Evolutionary conservation across 1,284 basidiomycete species (phyloP), one percentile per base, ranked within the genome.

Genomic region (Moniliella sp.): DNA sequence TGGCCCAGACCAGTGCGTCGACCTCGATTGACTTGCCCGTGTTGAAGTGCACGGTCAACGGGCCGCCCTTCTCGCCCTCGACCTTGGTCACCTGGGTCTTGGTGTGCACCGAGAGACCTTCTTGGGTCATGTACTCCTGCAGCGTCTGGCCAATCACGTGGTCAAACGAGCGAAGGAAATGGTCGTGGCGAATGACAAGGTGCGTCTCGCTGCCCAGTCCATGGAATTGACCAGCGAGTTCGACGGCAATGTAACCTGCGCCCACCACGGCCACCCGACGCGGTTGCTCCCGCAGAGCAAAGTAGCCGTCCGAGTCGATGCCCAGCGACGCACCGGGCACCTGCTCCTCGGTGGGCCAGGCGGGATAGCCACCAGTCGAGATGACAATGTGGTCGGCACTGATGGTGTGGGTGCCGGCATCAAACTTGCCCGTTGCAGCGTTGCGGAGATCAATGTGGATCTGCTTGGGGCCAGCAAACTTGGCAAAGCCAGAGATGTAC

Each of bases 171-270:
- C 91, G 73, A 40, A 99, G 68, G 28, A 94, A 80, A 34, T 72
- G 76, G 34, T 94, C 80, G 39, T 76, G 69, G 36, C 88, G 76
- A 50, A 93, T 91, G 55, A 93, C 61, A 42, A 94, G 64, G 58
- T 93, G 83, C 13, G 84, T 88, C 63, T 94, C 82, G n/a, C 46
- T 45, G 15, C 52, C 51, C 8, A 61, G 54, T 15, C 48, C 43
- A 36, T 54, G 40, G 33, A 61, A 46, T 18, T 62, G 47, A 28
- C 51, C 53, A 7, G 54, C 56, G 7, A 65, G 42, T 41, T 97
- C 88, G 44, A 94, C 80, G 14, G 83, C 82, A 50, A 97, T 97
- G 64, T 97, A 97, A 3, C 88, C 88, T 12, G 88, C 88, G 31
- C 88, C 88, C 25, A 93, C 75, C 37, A 97, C 78, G 2, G 76